Conservation (phyloP, 1,139 yeast genomes). For the Blastobotrys buckinghamii region DNA sequence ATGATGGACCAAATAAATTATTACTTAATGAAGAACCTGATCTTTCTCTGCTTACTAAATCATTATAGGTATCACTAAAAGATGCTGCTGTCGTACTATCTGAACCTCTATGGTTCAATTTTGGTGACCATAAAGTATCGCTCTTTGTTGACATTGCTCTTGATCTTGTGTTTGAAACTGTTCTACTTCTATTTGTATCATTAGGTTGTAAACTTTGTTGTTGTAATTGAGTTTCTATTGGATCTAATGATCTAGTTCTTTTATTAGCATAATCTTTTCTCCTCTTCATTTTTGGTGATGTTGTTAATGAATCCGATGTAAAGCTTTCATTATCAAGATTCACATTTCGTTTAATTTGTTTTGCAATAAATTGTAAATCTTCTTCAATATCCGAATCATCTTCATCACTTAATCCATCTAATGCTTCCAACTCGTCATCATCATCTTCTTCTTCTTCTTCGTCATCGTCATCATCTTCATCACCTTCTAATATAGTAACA, state of each 20-base stretch:
- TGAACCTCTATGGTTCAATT: slow-evolving; percentile 4
- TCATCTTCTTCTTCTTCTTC: slow-evolving; percentile 17
- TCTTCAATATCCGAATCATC: slow-evolving; percentile 37
- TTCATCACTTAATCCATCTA: slow-evolving; percentile 26
- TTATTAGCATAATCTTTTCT: slow-evolving; percentile 10
- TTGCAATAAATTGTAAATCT: slow-evolving; percentile 30
- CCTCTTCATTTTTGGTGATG: slow-evolving; percentile 20
- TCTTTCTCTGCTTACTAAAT: background rate
- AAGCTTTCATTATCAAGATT: slow-evolving; percentile 15
- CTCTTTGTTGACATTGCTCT: slow-evolving; percentile 12
- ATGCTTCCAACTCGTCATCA: slow-evolving; percentile 15
- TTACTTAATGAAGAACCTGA: slow-evolving; percentile 5
- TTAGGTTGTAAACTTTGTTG: background rate
- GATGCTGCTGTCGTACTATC: slow-evolving; percentile 3
- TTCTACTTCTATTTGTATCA: background rate
- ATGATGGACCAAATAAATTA: background rate
- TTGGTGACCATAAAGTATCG: slow-evolving; percentile 10
- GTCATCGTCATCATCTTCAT: background rate
- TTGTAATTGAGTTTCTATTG: slow-evolving; percentile 1
- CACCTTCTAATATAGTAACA: background rate
- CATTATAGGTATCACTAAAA: background rate
- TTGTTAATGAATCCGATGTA: slow-evolving; percentile 13
- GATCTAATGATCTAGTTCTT: slow-evolving; percentile 21
- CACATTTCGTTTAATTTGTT: slow-evolving; percentile 25
- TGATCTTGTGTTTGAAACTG: slow-evolving; percentile 4